Conservation (phyloP, 1,284 basidiomycete genomes). For the Ustilago nuda region DNA sequence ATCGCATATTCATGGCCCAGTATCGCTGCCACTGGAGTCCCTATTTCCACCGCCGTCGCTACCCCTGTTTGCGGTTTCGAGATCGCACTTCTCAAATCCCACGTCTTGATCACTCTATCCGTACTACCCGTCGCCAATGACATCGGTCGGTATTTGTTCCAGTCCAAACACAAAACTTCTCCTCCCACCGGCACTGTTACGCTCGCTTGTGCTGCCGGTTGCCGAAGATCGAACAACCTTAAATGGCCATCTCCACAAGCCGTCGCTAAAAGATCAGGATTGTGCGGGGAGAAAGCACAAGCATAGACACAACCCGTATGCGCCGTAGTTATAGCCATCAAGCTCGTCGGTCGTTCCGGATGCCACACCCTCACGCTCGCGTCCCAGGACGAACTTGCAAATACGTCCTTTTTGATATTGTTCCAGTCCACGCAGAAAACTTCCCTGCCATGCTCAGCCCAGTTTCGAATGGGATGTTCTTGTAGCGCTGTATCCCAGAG, state of each 20-base stretch:
- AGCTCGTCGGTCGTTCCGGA: constrained; percentile 80
- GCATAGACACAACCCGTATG: constrained; percentile 88
- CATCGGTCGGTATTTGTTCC: constrained; percentile 90
- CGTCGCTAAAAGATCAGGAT: constrained; percentile 81
- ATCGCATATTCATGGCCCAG: constrained; percentile 72
- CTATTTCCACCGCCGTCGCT: constrained; percentile 17
- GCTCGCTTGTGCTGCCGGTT: constrained; percentile 13
- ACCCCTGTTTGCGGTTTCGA: constrained; percentile 1
- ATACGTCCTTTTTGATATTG: constrained; percentile 89
- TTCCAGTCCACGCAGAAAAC: constrained; percentile 98
- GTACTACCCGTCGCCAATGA: constrained; percentile 83
- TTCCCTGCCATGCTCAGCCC: constrained; percentile 93
- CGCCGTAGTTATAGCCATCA: constrained; percentile 83
- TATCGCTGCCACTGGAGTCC: constrained; percentile 48
- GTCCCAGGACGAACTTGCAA: constrained; percentile 89
- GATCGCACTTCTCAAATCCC: constrained; percentile 74
- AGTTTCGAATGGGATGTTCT: constrained; percentile 88
- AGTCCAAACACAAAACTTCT: constrained; percentile 79
- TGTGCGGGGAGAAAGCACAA: constrained; percentile 89
- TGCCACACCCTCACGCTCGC: constrained; percentile 90
- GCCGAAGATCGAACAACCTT: constrained; percentile 61
- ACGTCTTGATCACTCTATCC: constrained; percentile 82
- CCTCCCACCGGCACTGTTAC: constrained; percentile 59
- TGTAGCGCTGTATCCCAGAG: constrained; percentile 90
- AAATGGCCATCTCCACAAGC: constrained; percentile 78